Base-by-base conservation (phyloP, 164 flowering plant species). In the Nymphaea colorata region DNA sequence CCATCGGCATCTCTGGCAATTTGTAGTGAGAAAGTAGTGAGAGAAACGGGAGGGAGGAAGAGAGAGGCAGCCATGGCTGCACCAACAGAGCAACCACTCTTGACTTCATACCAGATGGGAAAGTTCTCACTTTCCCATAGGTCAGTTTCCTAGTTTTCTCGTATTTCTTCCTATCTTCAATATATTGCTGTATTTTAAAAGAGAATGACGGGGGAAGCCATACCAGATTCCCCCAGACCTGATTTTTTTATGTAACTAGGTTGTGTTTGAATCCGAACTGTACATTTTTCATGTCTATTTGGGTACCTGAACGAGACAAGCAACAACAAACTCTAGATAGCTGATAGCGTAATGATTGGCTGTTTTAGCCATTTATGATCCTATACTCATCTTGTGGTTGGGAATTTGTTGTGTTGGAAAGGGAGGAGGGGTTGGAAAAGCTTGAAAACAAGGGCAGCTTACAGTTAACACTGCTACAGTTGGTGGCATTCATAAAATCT, bases 121-220 rank as follows among this genome's bases (percentile, higher is more conserved):
- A 43, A n/a, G 5, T 68, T 68, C 41, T 60, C 43, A 16, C 70
- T 67, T 45, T 68, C 70, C n/a, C 70, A 68, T 18, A 68, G 70
- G 70, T 68, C 12, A 7, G 18, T 67, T 4, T 61, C 6, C 1
- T 6, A 6, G 8, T 36, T 61, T 61, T 16, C 63, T n/a, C 63
- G 6, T 61, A n/a, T 16, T 61, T 61, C 11, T 47, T 47, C 11
- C 10, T 47, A 47, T 45, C 10, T 6, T n/a, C n/a, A n/a, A n/a
- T n/a, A n/a, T n/a, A n/a, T n/a, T n/a, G 55, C 12, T 47, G 12
- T 47, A 14, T 2, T 5, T 47, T 3, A 7, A 14, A 47, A 4
- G 55, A 47, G 1, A 1, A 4, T 14, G 7, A 47, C 4, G 3
- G 55, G 3, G 11, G 6, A 47, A 47, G n/a, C 36, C 36, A 1